Percentiles rank a stretch among this genome's conserved stretches.
Evolutionary conservation across 768 basidiomycete genomes (phyloP).

Genomic region (Stropharia rugosoannulata): DNA sequence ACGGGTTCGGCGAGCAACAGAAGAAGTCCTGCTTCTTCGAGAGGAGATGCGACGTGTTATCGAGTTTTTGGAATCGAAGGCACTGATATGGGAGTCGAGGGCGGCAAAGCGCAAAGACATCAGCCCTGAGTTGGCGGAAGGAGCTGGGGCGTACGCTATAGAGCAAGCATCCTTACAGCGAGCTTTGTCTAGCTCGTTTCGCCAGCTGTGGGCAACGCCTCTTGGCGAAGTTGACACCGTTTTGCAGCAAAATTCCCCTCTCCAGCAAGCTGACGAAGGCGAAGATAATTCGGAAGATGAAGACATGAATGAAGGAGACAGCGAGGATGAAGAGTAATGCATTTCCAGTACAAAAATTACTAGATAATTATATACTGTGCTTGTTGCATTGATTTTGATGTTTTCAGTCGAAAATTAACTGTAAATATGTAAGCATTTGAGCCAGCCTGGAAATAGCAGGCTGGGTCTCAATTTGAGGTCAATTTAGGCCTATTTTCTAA

Average conservation of each 20-base stretch:
- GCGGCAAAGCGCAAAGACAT: not conserved
- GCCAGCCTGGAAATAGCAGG: too few species aligned
- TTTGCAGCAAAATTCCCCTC: not conserved
- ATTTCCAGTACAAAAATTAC: too few species aligned
- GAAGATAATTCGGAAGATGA: not conserved
- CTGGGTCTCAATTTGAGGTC: too few species aligned
- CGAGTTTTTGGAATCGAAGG: slow-evolving; percentile 16
- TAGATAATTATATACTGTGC: too few species aligned
- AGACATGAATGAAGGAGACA: not conserved
- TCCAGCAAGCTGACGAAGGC: not conserved
- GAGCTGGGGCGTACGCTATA: slow-evolving; percentile 3
- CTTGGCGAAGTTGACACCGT: not conserved
- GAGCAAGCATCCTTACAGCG: slow-evolving; percentile 3
- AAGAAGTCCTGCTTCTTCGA: too few species aligned
- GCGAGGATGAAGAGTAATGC: not conserved
- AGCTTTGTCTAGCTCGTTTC: not conserved
- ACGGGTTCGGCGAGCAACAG: too few species aligned
- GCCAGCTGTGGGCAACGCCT: slow-evolving; percentile 1
- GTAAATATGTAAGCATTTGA: too few species aligned
- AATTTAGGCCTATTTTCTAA: too few species aligned
- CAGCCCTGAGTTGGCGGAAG: slow-evolving; percentile 2
- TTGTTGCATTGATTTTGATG: too few species aligned
- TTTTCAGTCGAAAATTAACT: too few species aligned
- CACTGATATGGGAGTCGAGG: slow-evolving; percentile 8
- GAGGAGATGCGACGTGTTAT: too few species aligned